Evolutionary conservation across 352 stramenopile genomes (phyloP), one percentile per base, ranked within the genome.

Genomic region (Thraustotheca clavata): DNA sequence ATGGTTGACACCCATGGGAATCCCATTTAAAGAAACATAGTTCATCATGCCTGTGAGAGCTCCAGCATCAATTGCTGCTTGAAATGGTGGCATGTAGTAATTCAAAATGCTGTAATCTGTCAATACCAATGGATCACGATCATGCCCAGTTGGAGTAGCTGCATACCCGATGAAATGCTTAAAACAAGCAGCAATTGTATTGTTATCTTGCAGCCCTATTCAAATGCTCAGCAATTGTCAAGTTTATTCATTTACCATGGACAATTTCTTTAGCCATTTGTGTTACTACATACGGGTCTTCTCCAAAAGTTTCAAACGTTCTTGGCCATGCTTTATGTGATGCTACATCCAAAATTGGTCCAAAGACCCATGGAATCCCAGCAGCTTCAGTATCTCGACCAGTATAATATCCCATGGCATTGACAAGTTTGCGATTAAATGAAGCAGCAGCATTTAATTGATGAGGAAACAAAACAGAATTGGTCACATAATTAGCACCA

Each of bases 241-340:
- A 33, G 6, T 6, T 22, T 6, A 36, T 20, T 59, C 79, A 69
- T 57, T 77, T 79, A 29, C 76, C 83, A 29, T 69, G 46, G 48
- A 88, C 79, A 62, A 89, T 74, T 11, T 39, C 49, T 11, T 31
- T 27, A 9, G 68, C 83, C 76, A 92, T 84, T 20, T 73, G 38
- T 1, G 72, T 68, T 2, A 84, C 79, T 8, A 92, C 20, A 41
- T 74, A 69, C 18, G 79, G 79, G 72, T 92, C 83, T 71, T 93
- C 84, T 11, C 87, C 85, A 76, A 94, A 96, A 0, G 83, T 94
- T 71, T 96, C 87, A 52, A 76, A 91, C 11, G 86, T 78, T 20
- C 85, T 72, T 6, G 76, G 50, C 85, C 85, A 96, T 26, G 80
- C 62, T 22, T 72, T 69, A 60, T 76, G 70, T 31, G 85, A 77